These are phyloP conservation scores for Chlorella sp. DNA, from an alignment of 139 green algal genomes.

Conservation along the genomic window DNA sequence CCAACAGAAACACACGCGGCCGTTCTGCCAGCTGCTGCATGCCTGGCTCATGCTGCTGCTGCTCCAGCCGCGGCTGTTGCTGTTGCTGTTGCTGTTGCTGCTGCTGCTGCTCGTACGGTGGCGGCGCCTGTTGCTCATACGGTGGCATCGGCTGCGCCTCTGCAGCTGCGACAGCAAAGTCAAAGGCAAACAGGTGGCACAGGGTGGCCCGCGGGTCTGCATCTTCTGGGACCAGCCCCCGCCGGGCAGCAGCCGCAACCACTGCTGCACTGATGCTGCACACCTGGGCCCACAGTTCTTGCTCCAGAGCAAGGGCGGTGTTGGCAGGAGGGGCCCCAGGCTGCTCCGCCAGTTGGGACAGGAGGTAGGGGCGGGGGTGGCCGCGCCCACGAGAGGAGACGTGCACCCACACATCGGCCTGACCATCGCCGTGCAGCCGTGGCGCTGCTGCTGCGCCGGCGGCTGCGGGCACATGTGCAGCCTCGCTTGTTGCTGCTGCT, in stretches of 20 bases:
- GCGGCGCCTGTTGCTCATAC: not conserved
- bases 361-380: not conserved
- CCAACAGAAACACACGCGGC: not conserved
- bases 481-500: too few relatives aligned
- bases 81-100: not conserved
- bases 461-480: not conserved
- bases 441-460: not conserved
- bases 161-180: conserved; percentile 10
- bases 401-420: not conserved
- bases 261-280: not conserved
- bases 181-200: conserved; percentile 2
- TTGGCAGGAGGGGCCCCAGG: not conserved
- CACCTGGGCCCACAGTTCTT: not conserved
- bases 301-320: not conserved
- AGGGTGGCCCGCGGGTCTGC: not conserved
- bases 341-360: not conserved
- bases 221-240: not conserved
- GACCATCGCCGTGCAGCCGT: not conserved
- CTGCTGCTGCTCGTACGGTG: not conserved
- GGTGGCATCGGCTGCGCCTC: not conserved
- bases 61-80: not conserved
- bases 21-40: too few relatives aligned
- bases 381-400: not conserved
- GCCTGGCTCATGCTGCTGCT: too few relatives aligned
- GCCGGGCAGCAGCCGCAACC: not conserved